phyloP scores from a whole-genome alignment of 371 early-diverging fungal genomes.

The Lichtheimia corymbifera region DNA sequence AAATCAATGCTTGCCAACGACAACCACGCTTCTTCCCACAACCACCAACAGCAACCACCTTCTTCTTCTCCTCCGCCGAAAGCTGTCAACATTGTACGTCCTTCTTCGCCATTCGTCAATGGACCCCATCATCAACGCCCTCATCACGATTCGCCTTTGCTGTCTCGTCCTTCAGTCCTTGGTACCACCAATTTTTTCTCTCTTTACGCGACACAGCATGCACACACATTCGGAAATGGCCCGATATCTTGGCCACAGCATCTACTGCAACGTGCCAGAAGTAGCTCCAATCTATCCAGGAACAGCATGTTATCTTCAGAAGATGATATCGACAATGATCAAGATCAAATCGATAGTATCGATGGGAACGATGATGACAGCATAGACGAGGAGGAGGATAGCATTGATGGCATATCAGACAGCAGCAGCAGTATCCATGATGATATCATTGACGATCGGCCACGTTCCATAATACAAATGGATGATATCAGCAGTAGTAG shows the following conservation, averaged over 20 bases:
- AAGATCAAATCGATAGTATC: constrained; percentile 3
- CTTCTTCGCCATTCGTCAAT: constrained; percentile 22
- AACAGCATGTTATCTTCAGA: constrained; percentile 14
- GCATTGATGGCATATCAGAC: constrained; percentile 30
- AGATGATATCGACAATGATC: constrained; percentile 13
- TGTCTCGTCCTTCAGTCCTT: constrained; percentile 22
- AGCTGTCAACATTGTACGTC: constrained; percentile 28
- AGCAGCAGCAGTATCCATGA: constrained; percentile 9
- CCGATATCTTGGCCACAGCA: constrained; percentile 12
- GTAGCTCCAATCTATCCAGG: constrained; percentile 20
- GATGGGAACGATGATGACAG: constrained; percentile 13
- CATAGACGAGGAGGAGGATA: constrained; percentile 18
- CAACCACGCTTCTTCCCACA: constrained; percentile 4
- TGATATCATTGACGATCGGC: constrained; percentile 12
- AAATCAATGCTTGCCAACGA: constrained; percentile 19
- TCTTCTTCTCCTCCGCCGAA: constrained; percentile 17
- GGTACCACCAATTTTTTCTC: constrained; percentile 16
- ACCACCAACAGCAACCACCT: constrained; percentile 12
- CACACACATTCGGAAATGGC: constrained; percentile 11
- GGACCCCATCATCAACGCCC: constrained; percentile 9
- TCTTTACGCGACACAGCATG: constrained; percentile 17
- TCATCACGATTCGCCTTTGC: constrained; percentile 12
- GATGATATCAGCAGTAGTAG: constrained; percentile 2
- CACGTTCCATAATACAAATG: constrained; percentile 6
- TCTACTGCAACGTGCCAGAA: constrained; percentile 17